Evolutionary conservation across 1,284 basidiomycete genomes (phyloP), one percentile per base, ranked within the genome.

Genomic region (Quambalaria eucalypti): DNA sequence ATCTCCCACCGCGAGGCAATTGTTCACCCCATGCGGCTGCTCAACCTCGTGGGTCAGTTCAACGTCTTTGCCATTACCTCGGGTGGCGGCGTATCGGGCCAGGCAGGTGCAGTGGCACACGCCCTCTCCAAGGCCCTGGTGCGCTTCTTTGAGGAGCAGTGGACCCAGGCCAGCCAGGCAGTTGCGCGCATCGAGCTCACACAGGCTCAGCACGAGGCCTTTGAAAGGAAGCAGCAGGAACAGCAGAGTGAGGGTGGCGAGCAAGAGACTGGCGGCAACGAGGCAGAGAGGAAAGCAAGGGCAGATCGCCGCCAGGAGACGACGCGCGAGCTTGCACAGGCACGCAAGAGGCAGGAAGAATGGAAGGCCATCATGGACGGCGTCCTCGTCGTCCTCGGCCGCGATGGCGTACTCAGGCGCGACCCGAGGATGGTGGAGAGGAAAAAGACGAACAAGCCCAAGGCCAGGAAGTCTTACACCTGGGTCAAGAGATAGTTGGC

Each of bases 401-500:
- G 76, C 91, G 92, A 89, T 61, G 87, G 90, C 78, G 79, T 93
- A 36, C 78, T 91, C 58, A 84, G 85, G 76, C 85, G 93, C 72
- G 93, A 98, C 79, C 88, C 90, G 47, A 87, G 93, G 77, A 89
- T 92, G 86, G 91, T 96, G 29, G 93, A 98, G 80, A 83, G 93
- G 66, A 98, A 98, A 80, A 96, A 97, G 82, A 90, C 93, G 7
- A 88, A 88, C 59, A 77, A 84, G 65, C 84, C 86, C 61, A 96
- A 96, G 80, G 89, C 93, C 60, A 85, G 92, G 76, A 92, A 93
- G 79, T 85, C 40, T 23, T 65, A 64, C 52, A 66, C 66, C 21
- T 51, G 42, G n/a, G 31, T 46, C 53, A 42, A 52, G 47, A 57
- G 50, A 19, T 53, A n/a, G n/a, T n/a, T n/a, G n/a, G n/a, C n/a